These are phyloP conservation scores for Boletellus deceptivus DNA, from an alignment of 1,284 basidiomycete genomes.

Conservation along the genomic window DNA sequence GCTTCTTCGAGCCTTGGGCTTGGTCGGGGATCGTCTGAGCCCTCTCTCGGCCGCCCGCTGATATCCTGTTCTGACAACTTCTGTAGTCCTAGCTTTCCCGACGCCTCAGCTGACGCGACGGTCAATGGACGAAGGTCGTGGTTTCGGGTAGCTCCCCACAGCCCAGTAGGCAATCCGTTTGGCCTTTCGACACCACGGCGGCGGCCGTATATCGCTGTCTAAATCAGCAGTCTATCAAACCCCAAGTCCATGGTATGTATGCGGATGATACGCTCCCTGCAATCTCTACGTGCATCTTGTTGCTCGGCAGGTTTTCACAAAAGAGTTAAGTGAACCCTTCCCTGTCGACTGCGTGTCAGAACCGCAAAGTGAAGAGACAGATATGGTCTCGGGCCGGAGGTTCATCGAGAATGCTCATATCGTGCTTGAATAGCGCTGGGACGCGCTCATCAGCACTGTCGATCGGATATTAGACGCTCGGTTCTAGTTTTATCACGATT, in stretches of 20 bases:
- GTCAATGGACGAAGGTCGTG: conserved; percentile 2
- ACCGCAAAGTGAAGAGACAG: conserved; percentile 51
- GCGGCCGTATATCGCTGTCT: conserved; percentile 24
- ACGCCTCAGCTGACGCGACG: neutral
- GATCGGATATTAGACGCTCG: conserved; percentile 67
- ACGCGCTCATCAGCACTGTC: conserved; percentile 73
- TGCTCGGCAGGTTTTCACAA: conserved; percentile 62
- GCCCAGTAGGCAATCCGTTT: conserved; percentile 9
- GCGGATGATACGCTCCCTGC: neutral
- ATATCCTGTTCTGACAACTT: neutral
- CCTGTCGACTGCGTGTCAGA: conserved; percentile 60
- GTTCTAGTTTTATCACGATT: conserved; percentile 37
- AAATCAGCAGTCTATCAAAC: conserved; percentile 22
- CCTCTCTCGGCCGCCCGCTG: conserved; percentile 2
- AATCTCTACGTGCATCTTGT: neutral
- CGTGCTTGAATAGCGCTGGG: conserved; percentile 75
- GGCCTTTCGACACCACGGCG: conserved; percentile 14
- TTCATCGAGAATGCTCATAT: conserved; percentile 46
- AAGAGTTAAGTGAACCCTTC: conserved; percentile 79
- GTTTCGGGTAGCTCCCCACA: conserved; percentile 13
- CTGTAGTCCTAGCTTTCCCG: neutral
- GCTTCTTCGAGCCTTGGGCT: conserved; percentile 15
- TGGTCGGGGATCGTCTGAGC: conserved; percentile 23
- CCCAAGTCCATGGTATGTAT: conserved; percentile 20
- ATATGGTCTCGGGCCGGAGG: conserved; percentile 49